phyloP scores from a whole-genome alignment of 2,329 filamentous ascomycete species.

The Colletotrichum eremochloae region DNA sequence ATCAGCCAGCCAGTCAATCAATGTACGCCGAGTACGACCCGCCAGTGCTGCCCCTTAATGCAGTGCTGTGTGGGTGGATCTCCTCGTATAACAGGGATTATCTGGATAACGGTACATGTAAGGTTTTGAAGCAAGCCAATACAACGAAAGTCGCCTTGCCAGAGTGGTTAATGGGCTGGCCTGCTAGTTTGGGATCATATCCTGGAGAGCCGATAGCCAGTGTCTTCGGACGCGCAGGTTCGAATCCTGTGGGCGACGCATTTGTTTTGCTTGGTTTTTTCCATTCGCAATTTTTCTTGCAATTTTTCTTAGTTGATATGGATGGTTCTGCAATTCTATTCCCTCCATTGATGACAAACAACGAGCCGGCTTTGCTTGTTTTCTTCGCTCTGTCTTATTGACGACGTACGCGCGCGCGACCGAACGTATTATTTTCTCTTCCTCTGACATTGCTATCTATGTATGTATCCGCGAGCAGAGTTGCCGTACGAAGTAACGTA shows the following conservation, averaged over 20 bases:
- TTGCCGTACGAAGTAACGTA: constrained; percentile 60
- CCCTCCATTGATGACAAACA: no score
- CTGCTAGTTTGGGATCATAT: constrained; percentile 26
- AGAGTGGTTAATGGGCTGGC: constrained; percentile 43
- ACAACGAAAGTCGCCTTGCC: constrained; percentile 23
- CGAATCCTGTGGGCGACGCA: constrained; percentile 42
- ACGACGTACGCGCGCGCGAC: no score
- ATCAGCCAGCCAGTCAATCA: not conserved
- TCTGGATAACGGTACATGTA: rapidly evolving
- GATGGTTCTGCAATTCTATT: no score
- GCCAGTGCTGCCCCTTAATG: not conserved
- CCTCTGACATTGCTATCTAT: no score
- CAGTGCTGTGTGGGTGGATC: not conserved
- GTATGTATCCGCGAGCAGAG: constrained; percentile 60
- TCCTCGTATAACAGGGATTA: not conserved
- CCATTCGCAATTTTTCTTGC: no score
- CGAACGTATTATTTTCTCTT: no score
- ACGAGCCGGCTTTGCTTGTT: no score
- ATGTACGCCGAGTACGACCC: not conserved
- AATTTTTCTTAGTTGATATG: no score
- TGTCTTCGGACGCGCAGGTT: constrained; percentile 42
- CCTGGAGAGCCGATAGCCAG: constrained; percentile 32
- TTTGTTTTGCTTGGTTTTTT: no score
- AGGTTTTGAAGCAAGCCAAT: rapidly evolving
- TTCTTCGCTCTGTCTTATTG: no score